These are phyloP conservation scores for Dictyostelium firmibasis DNA, from an alignment of 78 protist genomes.

Conservation along the genomic window DNA sequence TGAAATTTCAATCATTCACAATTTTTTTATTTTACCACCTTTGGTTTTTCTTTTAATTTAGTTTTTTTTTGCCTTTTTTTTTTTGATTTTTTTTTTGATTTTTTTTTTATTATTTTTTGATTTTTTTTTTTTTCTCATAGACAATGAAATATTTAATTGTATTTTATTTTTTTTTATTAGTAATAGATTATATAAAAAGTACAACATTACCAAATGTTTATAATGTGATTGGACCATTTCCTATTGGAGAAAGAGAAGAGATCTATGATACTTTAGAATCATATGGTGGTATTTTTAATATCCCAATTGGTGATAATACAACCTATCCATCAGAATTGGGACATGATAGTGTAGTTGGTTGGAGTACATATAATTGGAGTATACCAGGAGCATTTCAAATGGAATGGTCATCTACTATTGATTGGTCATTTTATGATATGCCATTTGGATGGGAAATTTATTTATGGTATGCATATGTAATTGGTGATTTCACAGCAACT, in stretches of 20 bases:
- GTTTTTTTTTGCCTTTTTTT: not conserved
- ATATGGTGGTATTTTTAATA: conserved; percentile 58
- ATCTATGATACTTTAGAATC: conserved; percentile 24
- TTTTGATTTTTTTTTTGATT: not conserved
- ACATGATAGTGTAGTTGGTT: conserved; percentile 19
- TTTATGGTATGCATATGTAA: conserved; percentile 66
- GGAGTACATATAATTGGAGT: not conserved
- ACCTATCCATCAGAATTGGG: conserved; percentile 63
- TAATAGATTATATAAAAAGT: not conserved
- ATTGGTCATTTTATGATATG: conserved; percentile 27
- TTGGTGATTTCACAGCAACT: conserved; percentile 1
- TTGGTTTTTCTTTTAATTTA: too few relatives aligned
- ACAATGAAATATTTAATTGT: not conserved
- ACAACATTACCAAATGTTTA: not conserved
- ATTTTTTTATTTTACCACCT: too few relatives aligned
- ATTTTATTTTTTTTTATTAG: not conserved
- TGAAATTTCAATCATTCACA: too few relatives aligned
- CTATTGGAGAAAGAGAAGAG: conserved; percentile 51
- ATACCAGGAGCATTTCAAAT: not conserved
- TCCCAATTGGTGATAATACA: conserved; percentile 21
- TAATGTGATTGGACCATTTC: conserved; percentile 39
- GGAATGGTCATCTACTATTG: not conserved
- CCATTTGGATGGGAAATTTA: conserved; percentile 39
- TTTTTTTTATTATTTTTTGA: not conserved
- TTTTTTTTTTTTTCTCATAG: not conserved